A percentile compares a stretch with the other conserved stretches of the same genome.
phyloP scores from a whole-genome alignment of 495 filamentous ascomycete genomes.

The Penicillium ucsense region DNA sequence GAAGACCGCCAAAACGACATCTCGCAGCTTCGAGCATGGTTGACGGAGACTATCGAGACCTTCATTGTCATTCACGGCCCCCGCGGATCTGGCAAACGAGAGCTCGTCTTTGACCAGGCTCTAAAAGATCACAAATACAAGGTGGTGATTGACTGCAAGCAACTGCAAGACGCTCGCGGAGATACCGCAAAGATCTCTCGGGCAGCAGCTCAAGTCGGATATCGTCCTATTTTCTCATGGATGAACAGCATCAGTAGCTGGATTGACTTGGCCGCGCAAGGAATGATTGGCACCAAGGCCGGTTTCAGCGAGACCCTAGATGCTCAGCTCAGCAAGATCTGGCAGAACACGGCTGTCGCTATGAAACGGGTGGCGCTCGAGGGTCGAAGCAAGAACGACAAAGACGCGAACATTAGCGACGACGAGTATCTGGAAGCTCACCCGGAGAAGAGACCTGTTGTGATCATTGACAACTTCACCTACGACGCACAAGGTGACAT shows the following conservation, averaged over 20 bases:
- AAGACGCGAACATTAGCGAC: conserved; percentile 61
- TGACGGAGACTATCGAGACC: conserved; percentile 77
- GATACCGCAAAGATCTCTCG: conserved; percentile 80
- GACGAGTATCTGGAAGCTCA: conserved; percentile 91
- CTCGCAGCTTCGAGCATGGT: conserved; percentile 70
- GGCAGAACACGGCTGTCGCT: conserved; percentile 74
- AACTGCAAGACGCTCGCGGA: conserved; percentile 82
- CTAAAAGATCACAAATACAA: conserved; percentile 68
- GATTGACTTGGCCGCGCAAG: conserved; percentile 84
- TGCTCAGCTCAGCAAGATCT: conserved; percentile 83
- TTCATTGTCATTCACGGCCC: conserved; percentile 94
- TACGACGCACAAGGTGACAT: conserved; percentile 60
- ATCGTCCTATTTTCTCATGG: conserved; percentile 90
- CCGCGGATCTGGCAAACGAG: conserved; percentile 81
- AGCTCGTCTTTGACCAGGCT: conserved; percentile 76
- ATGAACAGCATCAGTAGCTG: conserved; percentile 89
- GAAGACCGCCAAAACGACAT: conserved; percentile 77
- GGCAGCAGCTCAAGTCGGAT: conserved; percentile 78
- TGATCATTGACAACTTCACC: conserved; percentile 92
- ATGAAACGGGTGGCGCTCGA: conserved; percentile 68
- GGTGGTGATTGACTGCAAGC: conserved; percentile 89
- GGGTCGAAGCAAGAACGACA: conserved; percentile 56
- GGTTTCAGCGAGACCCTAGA: conserved; percentile 94
- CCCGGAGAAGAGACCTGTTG: conserved; percentile 71
- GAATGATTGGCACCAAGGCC: conserved; percentile 87